phyloP scores from a whole-genome alignment of 1,284 basidiomycete species.

The Cutaneotrichosporon daszewskae region DNA sequence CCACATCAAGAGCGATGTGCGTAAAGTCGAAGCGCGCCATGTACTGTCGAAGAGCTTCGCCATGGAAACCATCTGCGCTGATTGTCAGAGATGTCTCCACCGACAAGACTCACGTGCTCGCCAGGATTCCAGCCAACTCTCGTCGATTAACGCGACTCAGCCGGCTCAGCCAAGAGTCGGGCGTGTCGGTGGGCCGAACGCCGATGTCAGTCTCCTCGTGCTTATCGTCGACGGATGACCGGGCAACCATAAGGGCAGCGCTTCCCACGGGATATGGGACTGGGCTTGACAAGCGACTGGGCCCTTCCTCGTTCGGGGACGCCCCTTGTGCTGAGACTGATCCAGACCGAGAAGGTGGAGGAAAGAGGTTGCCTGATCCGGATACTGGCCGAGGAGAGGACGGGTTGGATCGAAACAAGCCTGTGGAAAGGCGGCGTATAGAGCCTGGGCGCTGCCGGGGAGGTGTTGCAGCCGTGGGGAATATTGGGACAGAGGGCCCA shows the following conservation, averaged over 20 bases:
- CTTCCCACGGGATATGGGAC: not conserved
- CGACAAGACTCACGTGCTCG: slow-evolving; percentile 61
- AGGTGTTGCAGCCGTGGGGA: slow-evolving; percentile 27
- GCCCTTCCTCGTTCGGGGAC: not conserved
- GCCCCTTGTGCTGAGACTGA: not conserved
- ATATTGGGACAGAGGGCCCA: slow-evolving; percentile 2
- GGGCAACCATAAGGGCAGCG: not conserved
- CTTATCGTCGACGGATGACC: not conserved
- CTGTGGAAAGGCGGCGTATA: slow-evolving; percentile 33
- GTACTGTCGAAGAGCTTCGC: slow-evolving; percentile 64
- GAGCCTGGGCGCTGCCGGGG: slow-evolving; percentile 35
- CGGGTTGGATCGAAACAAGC: slow-evolving; percentile 26
- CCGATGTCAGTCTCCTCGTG: slow-evolving; percentile 1
- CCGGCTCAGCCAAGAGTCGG: slow-evolving; percentile 62
- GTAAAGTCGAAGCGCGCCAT: slow-evolving; percentile 75
- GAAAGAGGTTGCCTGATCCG: slow-evolving; percentile 24
- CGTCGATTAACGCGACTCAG: slow-evolving; percentile 63
- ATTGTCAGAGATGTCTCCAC: not conserved
- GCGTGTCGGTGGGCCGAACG: not conserved
- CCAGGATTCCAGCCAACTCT: slow-evolving; percentile 70
- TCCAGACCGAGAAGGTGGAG: slow-evolving; percentile 24
- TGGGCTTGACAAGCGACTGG: slow-evolving; percentile 1
- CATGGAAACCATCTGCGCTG: slow-evolving; percentile 69
- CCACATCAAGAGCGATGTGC: slow-evolving; percentile 78
- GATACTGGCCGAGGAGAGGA: slow-evolving; percentile 25